A percentile compares a stretch with the other conserved stretches of the same genome.
Evolutionary conservation across 192 early-diverging fungal species (phyloP).

Genomic region (Mortierella hygrophila): DNA sequence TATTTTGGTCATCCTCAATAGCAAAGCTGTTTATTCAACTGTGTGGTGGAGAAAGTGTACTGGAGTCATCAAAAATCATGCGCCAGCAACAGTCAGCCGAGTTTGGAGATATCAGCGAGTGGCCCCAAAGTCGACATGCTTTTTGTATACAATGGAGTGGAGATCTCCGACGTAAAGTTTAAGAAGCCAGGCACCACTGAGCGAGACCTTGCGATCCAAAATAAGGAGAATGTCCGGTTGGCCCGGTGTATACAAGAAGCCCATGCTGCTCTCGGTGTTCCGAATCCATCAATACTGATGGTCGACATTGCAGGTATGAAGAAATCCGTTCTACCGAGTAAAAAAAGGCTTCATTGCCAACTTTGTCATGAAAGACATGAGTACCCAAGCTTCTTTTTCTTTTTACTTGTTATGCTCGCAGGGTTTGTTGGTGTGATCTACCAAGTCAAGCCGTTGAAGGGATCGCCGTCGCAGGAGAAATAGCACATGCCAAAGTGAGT

Average conservation of each 20-base stretch:
- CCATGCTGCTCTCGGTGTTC: constrained; percentile 3
- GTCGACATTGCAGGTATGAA: constrained; percentile 31
- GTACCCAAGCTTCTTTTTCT: not conserved
- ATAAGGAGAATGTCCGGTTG: constrained; percentile 14
- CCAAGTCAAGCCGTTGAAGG: constrained; percentile 23
- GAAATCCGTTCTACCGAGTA: not conserved
- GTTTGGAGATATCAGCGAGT: constrained; percentile 18
- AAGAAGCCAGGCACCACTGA: constrained; percentile 5
- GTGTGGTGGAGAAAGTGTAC: not conserved
- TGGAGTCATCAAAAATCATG: constrained; percentile 9
- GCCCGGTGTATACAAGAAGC: constrained; percentile 36
- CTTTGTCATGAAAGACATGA: not conserved
- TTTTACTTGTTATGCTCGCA: not conserved
- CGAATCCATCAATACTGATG: constrained; percentile 22
- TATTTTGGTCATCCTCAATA: not conserved
- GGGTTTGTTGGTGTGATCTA: constrained; percentile 27
- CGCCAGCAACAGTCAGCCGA: constrained; percentile 15
- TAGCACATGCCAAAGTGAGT: constrained; percentile 5
- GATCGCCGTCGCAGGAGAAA: constrained; percentile 19
- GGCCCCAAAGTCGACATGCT: constrained; percentile 2
- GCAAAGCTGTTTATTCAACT: not conserved
- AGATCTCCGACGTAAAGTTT: constrained; percentile 21
- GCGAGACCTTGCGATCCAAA: constrained; percentile 11
- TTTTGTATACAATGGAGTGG: constrained; percentile 12
- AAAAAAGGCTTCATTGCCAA: not conserved